Evolutionary conservation across 495 filamentous ascomycete species (phyloP).

Genomic region (Aspergillus nidulans): DNA sequence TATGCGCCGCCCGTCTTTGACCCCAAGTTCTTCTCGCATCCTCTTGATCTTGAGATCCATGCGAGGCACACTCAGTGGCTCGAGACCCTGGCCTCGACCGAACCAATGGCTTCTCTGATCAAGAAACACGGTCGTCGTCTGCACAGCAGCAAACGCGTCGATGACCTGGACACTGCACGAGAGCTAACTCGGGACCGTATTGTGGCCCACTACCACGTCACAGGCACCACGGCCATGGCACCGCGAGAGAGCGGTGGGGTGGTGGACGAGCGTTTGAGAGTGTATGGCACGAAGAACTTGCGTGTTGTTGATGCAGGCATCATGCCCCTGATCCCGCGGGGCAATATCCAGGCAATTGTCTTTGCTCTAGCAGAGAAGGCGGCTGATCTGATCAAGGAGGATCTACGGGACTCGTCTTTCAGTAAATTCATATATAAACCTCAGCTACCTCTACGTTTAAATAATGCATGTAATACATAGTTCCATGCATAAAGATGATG

Average conservation of each 20-base stretch:
- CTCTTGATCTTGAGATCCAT: conserved; percentile 40
- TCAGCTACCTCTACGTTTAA: too few relatives aligned
- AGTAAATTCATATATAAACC: too few relatives aligned
- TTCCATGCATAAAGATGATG: too few relatives aligned
- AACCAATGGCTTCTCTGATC: conserved; percentile 1
- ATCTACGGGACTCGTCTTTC: too few relatives aligned
- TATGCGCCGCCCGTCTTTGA: not conserved
- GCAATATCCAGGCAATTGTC: conserved; percentile 50
- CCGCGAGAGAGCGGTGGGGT: conserved; percentile 35
- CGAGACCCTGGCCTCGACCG: not conserved
- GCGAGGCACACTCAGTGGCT: not conserved
- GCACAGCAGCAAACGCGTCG: conserved; percentile 9
- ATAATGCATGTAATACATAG: too few relatives aligned
- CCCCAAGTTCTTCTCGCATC: conserved; percentile 1
- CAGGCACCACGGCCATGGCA: conserved; percentile 54
- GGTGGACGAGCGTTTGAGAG: conserved; percentile 42
- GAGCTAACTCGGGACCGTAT: not conserved
- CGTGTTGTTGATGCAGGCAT: conserved; percentile 54
- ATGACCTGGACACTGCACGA: conserved; percentile 34
- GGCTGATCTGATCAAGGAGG: conserved; percentile 38
- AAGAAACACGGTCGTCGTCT: not conserved
- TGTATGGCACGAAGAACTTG: conserved; percentile 43
- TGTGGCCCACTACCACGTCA: conserved; percentile 17
- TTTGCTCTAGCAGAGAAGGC: conserved; percentile 53
- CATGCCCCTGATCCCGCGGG: conserved; percentile 47